These are phyloP conservation scores for Malus domestica DNA, from an alignment of 306 rosid genomes.

Conservation along the genomic window DNA sequence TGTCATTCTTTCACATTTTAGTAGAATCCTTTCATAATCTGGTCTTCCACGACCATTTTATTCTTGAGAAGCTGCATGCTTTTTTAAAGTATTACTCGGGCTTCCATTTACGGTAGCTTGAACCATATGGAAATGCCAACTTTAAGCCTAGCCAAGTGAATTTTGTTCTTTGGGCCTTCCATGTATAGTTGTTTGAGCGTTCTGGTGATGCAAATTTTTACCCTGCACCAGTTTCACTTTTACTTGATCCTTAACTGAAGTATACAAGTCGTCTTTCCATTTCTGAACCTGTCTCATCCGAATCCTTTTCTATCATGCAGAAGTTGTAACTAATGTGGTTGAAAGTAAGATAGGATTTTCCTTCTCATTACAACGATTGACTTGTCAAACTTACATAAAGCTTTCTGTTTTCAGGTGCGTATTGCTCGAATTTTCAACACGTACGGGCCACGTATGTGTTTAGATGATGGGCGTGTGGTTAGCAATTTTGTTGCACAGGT, in stretches of 20 bases:
- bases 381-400: conserved; percentile 15
- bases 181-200: neutral
- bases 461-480: conserved; percentile 99
- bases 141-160: neutral
- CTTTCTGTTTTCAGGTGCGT: conserved; percentile 61
- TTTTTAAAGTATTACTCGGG: neutral
- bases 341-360: conserved; percentile 2
- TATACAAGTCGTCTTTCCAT: neutral
- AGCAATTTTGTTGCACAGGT: conserved; percentile 99
- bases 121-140: neutral
- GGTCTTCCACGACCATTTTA: neutral
- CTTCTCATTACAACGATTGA: neutral
- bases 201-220: neutral
- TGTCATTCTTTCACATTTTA: neutral
- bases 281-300: neutral
- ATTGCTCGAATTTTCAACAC: conserved; percentile 96
- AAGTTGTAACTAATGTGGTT: conserved; percentile 3
- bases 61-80: neutral
- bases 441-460: conserved; percentile 94
- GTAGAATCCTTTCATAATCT: neutral
- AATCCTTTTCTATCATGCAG: conserved; percentile 1
- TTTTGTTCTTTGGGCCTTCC: neutral
- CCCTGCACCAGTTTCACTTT: neutral
- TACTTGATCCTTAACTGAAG: neutral
- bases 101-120: neutral